Conservation (phyloP, 306 rosid species). For the Malus sieversii region DNA sequence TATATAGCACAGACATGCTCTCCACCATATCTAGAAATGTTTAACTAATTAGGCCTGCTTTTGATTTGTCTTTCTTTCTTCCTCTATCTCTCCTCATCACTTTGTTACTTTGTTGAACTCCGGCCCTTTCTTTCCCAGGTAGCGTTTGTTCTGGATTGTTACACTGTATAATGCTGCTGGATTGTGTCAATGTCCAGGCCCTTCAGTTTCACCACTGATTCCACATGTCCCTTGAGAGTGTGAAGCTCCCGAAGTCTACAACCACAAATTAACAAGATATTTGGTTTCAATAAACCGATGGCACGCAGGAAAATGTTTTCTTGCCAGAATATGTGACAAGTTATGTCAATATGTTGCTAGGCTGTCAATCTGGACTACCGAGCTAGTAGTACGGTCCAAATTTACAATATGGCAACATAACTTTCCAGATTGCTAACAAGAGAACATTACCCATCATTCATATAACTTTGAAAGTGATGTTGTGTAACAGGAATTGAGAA, state of each 20-base stretch:
- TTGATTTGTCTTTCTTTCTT: not conserved
- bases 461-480: not conserved
- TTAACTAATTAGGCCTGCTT: slow-evolving; percentile 24
- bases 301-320: not conserved
- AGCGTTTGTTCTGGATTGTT: slow-evolving; percentile 18
- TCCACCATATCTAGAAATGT: slow-evolving; percentile 19
- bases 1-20: slow-evolving; percentile 30
- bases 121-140: slow-evolving; percentile 16
- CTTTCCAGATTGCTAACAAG: not conserved
- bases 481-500: not conserved
- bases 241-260: slow-evolving; percentile 86
- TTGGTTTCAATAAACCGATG: not conserved
- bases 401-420: not conserved
- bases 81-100: slow-evolving; percentile 16
- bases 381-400: not conserved
- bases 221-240: slow-evolving; percentile 97
- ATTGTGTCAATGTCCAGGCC: slow-evolving; percentile 87
- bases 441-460: not conserved
- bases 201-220: slow-evolving; percentile 95
- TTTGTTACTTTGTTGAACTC: slow-evolving; percentile 14
- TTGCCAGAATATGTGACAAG: not conserved
- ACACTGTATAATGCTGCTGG: slow-evolving; percentile 97
- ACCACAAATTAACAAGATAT: not conserved
- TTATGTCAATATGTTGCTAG: not conserved
- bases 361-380: not conserved